Conservation (phyloP, 1,284 basidiomycete species). For the Microbotryomycetes sp. region DNA sequence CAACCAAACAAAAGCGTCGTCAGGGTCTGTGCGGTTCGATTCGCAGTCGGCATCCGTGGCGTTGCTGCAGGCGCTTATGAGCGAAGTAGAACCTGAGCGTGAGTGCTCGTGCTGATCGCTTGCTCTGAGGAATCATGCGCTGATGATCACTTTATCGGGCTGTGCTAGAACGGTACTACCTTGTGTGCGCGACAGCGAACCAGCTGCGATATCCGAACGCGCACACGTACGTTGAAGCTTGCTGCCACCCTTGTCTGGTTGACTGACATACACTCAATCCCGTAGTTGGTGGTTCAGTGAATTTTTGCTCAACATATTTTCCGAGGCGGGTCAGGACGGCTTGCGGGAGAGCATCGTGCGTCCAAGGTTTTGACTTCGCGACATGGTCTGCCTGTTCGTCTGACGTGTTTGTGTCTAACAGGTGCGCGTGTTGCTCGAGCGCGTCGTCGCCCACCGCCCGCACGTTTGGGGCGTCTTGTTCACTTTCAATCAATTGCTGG, state of each 20-base stretch:
- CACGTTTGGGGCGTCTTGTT: slow-evolving; percentile 96
- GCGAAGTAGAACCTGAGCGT: slow-evolving; percentile 86
- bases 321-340: slow-evolving; percentile 59
- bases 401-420: too few relatives aligned
- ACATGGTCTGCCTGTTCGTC: background rate
- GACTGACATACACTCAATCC: slow-evolving; percentile 57
- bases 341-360: slow-evolving; percentile 76
- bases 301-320: slow-evolving; percentile 78
- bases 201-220: slow-evolving; percentile 61
- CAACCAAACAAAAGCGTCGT: slow-evolving; percentile 70
- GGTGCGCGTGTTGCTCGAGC: slow-evolving; percentile 78
- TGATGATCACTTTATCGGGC: slow-evolving; percentile 6
- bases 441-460: slow-evolving; percentile 85
- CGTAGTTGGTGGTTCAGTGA: slow-evolving; percentile 87
- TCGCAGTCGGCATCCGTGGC: slow-evolving; percentile 71
- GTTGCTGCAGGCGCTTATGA: slow-evolving; percentile 69
- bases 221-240: slow-evolving; percentile 51
- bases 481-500: slow-evolving; percentile 86
- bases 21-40: slow-evolving; percentile 69
- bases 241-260: slow-evolving; percentile 83
- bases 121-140: background rate
- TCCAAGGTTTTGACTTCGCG: background rate
- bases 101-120: slow-evolving; percentile 32
- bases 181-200: slow-evolving; percentile 80
- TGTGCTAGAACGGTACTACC: slow-evolving; percentile 68